phyloP scores from a whole-genome alignment of 306 rosid genomes.

The Oemleria cerasiformis region DNA sequence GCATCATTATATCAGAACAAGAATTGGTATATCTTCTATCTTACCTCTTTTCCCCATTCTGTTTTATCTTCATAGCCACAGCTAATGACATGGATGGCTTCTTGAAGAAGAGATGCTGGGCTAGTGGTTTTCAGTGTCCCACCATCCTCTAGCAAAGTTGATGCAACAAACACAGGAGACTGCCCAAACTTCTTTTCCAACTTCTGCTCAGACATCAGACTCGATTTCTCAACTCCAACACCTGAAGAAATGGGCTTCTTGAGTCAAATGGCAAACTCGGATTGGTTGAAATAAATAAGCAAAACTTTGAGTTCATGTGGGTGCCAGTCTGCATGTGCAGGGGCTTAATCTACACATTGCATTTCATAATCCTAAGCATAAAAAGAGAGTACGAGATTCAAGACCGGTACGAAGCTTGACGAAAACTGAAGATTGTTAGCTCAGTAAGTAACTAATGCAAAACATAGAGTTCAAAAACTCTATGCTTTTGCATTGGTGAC shows the following conservation, averaged over 20 bases:
- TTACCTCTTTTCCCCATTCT: conserved; percentile 87
- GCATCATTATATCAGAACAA: neutral
- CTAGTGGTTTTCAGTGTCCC: conserved; percentile 37
- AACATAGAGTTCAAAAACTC: neutral
- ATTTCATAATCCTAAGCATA: neutral
- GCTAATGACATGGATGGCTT: conserved; percentile 75
- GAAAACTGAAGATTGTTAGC: neutral
- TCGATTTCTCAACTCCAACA: conserved; percentile 27
- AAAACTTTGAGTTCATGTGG: neutral
- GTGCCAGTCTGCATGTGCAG: neutral
- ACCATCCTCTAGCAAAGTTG: conserved; percentile 49
- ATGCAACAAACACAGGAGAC: conserved; percentile 58
- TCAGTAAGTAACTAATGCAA: neutral
- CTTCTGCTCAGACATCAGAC: conserved; percentile 30
- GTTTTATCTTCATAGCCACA: conserved; percentile 77
- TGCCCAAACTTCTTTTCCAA: conserved; percentile 64
- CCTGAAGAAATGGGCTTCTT: conserved; percentile 29
- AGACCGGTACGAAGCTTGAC: neutral
- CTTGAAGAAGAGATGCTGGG: conserved; percentile 55
- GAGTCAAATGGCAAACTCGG: conserved; percentile 9
- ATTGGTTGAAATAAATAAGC: neutral
- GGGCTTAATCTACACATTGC: neutral
- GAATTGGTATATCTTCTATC: neutral
- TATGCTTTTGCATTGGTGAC: neutral
- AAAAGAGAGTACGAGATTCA: neutral